Evolutionary conservation across 768 basidiomycete genomes (phyloP), one percentile per base, ranked within the genome.

Genomic region (Mycena floridula): DNA sequence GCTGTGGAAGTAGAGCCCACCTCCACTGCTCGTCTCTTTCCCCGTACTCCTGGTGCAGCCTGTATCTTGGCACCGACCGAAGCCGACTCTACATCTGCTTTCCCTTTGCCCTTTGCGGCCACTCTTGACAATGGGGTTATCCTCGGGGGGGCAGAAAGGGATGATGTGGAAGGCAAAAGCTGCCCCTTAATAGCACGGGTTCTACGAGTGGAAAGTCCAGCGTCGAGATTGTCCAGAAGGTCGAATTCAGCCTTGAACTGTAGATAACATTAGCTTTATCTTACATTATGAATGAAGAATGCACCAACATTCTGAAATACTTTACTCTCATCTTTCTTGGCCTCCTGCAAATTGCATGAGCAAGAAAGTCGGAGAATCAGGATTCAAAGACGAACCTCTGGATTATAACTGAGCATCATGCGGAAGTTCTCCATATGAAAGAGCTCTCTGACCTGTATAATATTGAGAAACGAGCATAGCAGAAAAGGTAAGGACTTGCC

Each of bases 351-450:
- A 48, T 26, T 41, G 46, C 20, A 21, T 37, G 25, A 8, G 15
- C 38, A 39, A 13, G 4, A 16, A 39, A 39, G 13, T 15, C 18
- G 23, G 8, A 16, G 3, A 24, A 24, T 8, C 28, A 30, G 22
- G 16, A 6, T 21, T 8, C 11, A 25, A 23, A 2, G 43, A 41
- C n/a, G 16, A 5, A 87, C 86, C 62, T 69, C 61, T 7, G 92
- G 93, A 61, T 94, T 76, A 59, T 81, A 97, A 16, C 70, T 72
- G 26, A 92, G 64, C 68, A 95, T 71, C 21, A 76, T 81, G 3
- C 80, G 76, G 58, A 86, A 94, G 46, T 83, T 71, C 51, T 93
- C 85, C 63, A 95, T 72, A 57, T 97, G 93, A 62, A 94, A 97
- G 47, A 79, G 70, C 62, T 97, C 90, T 48, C 93, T 79, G 39